Evolutionary conservation across 257 asterid species (phyloP).

Genomic region (Cinchona pubescens): DNA sequence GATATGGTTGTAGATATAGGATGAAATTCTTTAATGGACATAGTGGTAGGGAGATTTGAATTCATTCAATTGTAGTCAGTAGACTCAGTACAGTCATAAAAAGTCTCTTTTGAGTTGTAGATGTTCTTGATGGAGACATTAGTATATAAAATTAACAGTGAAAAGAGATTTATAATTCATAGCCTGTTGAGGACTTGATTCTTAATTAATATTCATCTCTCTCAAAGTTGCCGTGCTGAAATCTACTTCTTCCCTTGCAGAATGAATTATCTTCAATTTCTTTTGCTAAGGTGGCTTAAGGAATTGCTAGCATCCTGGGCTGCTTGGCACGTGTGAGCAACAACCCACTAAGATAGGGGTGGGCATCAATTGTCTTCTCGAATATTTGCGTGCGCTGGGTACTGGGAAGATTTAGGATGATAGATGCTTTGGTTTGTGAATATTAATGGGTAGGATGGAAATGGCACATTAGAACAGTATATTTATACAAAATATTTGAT

Average conservation of each 20-base stretch:
- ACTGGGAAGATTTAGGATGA: not conserved
- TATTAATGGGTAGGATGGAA: no score
- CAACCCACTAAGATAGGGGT: not conserved
- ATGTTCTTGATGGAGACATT: constrained; percentile 30
- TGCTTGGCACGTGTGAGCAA: not conserved
- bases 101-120: constrained; percentile 28
- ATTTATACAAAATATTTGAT: no score
- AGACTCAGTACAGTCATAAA: no score
- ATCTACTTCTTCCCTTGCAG: not conserved
- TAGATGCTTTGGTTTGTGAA: not conserved
- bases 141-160: constrained; percentile 22
- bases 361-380: not conserved
- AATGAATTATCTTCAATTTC: not conserved
- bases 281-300: not conserved
- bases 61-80: constrained; percentile 56
- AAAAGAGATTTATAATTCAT: constrained; percentile 15
- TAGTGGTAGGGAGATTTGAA: constrained; percentile 36
- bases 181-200: constrained; percentile 19
- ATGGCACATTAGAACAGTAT: no score
- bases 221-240: not conserved
- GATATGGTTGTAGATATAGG: constrained; percentile 36
- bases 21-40: constrained; percentile 54
- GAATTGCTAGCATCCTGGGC: not conserved
- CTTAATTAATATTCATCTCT: not conserved
- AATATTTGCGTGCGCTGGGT: not conserved